Evolutionary conservation across 140 eudicot species (phyloP), one percentile per base, ranked within the genome.

Genomic region (Ambrosia hybrid): DNA sequence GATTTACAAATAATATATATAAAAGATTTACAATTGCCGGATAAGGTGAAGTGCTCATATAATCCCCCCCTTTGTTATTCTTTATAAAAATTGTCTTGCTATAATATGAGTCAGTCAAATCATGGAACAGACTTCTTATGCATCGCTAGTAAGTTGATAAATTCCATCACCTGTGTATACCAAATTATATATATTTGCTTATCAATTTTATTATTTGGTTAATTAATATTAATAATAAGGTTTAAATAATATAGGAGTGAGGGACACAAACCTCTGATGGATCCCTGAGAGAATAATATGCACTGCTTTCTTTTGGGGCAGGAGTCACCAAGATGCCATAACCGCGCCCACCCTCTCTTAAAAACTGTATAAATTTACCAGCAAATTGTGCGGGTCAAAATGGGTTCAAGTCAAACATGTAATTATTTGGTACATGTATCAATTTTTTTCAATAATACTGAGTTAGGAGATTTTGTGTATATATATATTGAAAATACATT

Each of bases 241-340:
- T 39, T 16, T 64, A 64, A 34, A 37, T 64, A 15, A 64, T 39
- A 38, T 64, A 64, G 52, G 13, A 5, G 16, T 17, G 62, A 57
- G n/a, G 10, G 4, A 10, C 14, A 49, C 53, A 48, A 81, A 92
- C 98, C 97, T 94, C 99, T 2, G 91, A 83, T 76, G 98, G 86
- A 71, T 92, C 96, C 74, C 91, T 81, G 16, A 92, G 91, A 80
- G 96, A 89, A 84, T 76, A 92, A 73, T 75, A 80, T 8, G 98
- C 95, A 71, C 79, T 82, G 86, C 92, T 92, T 72, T 90, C 92
- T 64, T 85, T 92, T 4, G 97, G 95, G 9, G 76, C 80, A 41
- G 96, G 84, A 43, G 97, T 81, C 68, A 94, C 99, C 77, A 94
- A 75, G 69, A 94, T 94, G 1, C 99, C 99, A 76, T 48, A 83